Base-by-base conservation (phyloP, 177 flowering plant species). In the Vitis hybrid region DNA sequence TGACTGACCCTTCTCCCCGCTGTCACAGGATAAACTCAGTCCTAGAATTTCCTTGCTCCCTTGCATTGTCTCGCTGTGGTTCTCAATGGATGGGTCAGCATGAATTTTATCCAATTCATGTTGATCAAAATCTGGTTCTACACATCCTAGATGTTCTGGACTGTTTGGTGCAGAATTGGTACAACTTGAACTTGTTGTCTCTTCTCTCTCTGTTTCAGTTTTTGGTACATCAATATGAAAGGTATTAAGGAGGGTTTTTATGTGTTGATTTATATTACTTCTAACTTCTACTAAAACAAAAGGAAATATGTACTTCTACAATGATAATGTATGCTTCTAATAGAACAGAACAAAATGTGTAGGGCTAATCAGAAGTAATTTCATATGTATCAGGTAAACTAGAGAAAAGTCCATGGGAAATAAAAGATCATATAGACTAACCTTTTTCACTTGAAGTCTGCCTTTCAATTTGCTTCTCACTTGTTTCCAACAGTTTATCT, bases 181-280 rank as follows among this genome's bases (percentile, higher is more conserved):
- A 56, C 52, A 55, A 62, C 57, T 21, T 65, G 74, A 59, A 61
- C 13, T 69, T 51, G 0, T 39, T 8, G 19, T 8, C 18, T 30
- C 63, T 56, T 74, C 78, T 58, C 64, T 51, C 49, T 78, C 83
- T 80, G 81, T 69, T 51, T 23, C 69, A 72, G 30, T 11, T 64
- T 17, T 23, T 52, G 64, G 64, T 48, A 63, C 60, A 68, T 64
- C 62, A 70, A 39, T 57, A 66, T 54, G 56, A 10, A 39, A 64
- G 21, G 34, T 21, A 21, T 56, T 23, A 64, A 48, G n/a, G 13
- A 9, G 9, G 51, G 48, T 14, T 13, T 18, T 4, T 51, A 61
- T 61, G 18, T 61, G 11, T 39, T 39, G 45, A 39, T 39, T 39
- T 39, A 39, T 26, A 7, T 7, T 7, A 39, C 45, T 39, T 26